Evolutionary conservation across 1,284 basidiomycete species (phyloP).

Genomic region (Rhodotorula sp.): DNA sequence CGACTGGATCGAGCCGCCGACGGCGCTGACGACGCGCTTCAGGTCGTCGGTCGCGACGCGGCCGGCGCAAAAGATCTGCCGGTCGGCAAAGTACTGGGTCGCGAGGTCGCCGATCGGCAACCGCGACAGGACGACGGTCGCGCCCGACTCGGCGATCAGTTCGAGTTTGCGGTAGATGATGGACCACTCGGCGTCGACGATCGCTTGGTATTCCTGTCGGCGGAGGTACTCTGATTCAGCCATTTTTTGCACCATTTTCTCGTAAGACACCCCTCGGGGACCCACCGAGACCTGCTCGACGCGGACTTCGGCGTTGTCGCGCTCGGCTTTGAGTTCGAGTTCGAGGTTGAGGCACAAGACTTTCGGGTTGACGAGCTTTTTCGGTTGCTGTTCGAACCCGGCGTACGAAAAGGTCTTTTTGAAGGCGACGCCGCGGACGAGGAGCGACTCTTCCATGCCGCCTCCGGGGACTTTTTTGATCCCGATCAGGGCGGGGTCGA

Average conservation of each 20-base stretch:
- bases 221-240: not conserved
- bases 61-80: slow-evolving; percentile 98
- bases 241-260: not conserved
- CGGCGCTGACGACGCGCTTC: slow-evolving; percentile 90
- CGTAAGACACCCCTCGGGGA: not conserved
- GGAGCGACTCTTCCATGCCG: slow-evolving; percentile 85
- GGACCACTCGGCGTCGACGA: slow-evolving; percentile 99
- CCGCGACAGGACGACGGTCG: slow-evolving; percentile 96
- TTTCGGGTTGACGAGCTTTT: slow-evolving; percentile 82
- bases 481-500: slow-evolving; percentile 95
- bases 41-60: slow-evolving; percentile 89
- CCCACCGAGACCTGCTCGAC: slow-evolving; percentile 80
- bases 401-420: slow-evolving; percentile 99
- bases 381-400: slow-evolving; percentile 98
- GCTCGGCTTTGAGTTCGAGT: slow-evolving; percentile 97
- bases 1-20: slow-evolving; percentile 91
- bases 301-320: slow-evolving; percentile 98
- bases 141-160: slow-evolving; percentile 92
- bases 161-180: slow-evolving; percentile 98
- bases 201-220: slow-evolving; percentile 83
- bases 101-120: slow-evolving; percentile 98
- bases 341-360: slow-evolving; percentile 96
- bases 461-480: slow-evolving; percentile 99
- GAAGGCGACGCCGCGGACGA: slow-evolving; percentile 90
- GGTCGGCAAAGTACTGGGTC: slow-evolving; percentile 99